Evolutionary conservation across 306 rosid species (phyloP), one percentile per base, ranked within the genome.

Genomic region (Rosa chinensis): DNA sequence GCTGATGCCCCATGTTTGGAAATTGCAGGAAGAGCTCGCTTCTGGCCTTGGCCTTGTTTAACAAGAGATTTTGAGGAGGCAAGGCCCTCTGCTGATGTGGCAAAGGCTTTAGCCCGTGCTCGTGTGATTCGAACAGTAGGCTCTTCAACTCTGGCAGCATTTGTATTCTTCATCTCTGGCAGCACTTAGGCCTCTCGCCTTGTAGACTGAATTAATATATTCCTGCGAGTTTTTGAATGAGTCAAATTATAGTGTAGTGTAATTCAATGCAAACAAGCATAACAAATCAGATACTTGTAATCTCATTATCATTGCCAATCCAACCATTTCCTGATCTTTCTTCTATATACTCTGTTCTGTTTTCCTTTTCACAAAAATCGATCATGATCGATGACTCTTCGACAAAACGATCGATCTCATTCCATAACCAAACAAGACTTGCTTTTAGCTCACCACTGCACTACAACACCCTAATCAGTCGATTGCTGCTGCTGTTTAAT

Each of bases 81-180:
- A 13, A 81, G 28, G 28, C 74, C 74, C 62, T 75, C 74, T 86
- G 92, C 70, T 37, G 85, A 56, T 47, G 75, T 21, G 25, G 73
- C 85, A 73, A 89, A 80, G 64, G 86, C 89, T 82, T 78, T 95
- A 59, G 97, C 91, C 81, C 94, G 84, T 44, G 99, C 90, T 80
- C 98, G 83, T 47, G 99, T 96, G 68, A 96, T 78, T 73, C 99
- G 88, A 56, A 71, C 85, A 45, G 77, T 79, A 68, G 76, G 85
- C 79, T 75, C 92, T 81, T 84, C 91, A 66, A 72, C 86, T 82
- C 82, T 83, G 82, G 88, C 89, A 89, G 81, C 58, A 74, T 73
- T 58, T 66, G 10, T 61, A 16, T 81, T 85, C 92, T 81, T 84
- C 91, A 66, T 69, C 86, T 82, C 82, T 83, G 82, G 88, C 89